phyloP scores from a whole-genome alignment of 495 filamentous ascomycete species.

The Penicillium maclennaniae region DNA sequence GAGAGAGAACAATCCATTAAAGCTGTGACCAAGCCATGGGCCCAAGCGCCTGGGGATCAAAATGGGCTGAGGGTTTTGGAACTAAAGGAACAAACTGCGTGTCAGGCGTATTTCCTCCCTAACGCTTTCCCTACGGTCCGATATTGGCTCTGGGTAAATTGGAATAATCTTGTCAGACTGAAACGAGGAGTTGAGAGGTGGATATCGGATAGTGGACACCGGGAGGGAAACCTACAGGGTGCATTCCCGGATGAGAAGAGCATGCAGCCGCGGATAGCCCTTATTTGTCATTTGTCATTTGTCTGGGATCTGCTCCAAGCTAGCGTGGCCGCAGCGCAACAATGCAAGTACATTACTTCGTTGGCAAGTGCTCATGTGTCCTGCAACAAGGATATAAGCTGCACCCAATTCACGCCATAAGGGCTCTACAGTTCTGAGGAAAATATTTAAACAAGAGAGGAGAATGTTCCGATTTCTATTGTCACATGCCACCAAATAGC shows the following conservation, averaged over 20 bases:
- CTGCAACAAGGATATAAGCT: constrained; percentile 1
- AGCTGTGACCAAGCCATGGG: neutral
- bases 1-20: neutral
- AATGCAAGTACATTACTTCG: neutral
- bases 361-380: neutral
- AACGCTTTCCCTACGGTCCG: neutral
- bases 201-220: neutral
- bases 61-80: neutral
- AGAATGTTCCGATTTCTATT: constrained; percentile 48
- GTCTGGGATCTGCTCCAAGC: neutral
- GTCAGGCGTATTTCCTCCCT: constrained; percentile 1
- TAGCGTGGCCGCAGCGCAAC: constrained; percentile 7
- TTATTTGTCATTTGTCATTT: constrained; percentile 6
- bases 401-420: constrained; percentile 7
- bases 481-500: constrained; percentile 40
- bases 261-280: constrained; percentile 6
- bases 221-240: constrained; percentile 7
- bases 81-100: neutral
- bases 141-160: neutral
- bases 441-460: constrained; percentile 36
- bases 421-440: constrained; percentile 8
- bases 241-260: constrained; percentile 11
- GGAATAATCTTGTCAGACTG: neutral
- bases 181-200: neutral
- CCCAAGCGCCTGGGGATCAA: neutral